Base-by-base conservation (phyloP, 2,329 filamentous ascomycete genomes). In the Incumbomyces delicatus region DNA sequence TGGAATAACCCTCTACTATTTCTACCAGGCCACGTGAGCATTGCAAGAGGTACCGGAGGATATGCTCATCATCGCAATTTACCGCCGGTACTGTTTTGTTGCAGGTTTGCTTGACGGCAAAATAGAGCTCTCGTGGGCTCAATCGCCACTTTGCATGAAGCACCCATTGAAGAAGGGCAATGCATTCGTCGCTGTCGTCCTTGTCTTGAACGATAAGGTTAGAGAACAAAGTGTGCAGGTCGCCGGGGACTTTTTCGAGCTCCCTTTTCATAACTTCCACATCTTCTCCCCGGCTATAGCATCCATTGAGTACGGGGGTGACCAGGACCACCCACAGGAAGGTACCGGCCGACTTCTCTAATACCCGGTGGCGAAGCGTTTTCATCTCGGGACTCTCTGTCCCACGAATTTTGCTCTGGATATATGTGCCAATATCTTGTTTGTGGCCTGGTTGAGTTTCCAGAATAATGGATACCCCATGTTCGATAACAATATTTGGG, bases 11-110 rank as follows among this genome's bases (percentile, higher is more conserved):
- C 8, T 27, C 22, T 27, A 27, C 8, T 8, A 27, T 8, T 40
- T 53, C 50, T 0, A 66, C 68, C 8, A 78, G 61, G 0, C 76
- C 75, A 53, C 77, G 78, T 0, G 75, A 78, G 0, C 60, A 67
- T 29, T 58, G 61, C 0, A 68, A 55, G 0, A 77, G 60, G 20
- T 62, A 70, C 1, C 48, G 57, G 0, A 52, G 40, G 8, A 27
- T 27, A 8, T 5, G 4, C 8, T 27, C 22, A 8, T 27, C 22
- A 8, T 8, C 8, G 22, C 22, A 27, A 8, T 27, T 8, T 27
- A 5, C 22, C 8, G 22, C 22, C 8, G 22, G 8, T 5, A 27
- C 4, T 8, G 14, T 29, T 8, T 27, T 27, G 22, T 27, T 27
- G 8, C 10, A 33, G 18, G 11, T 34, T 16, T 5, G 8, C 22